Percentiles rank a stretch among this genome's conserved stretches.
These are phyloP conservation scores for Calonectria multiphialidica DNA, from an alignment of 2,329 filamentous ascomycete genomes.

Conservation along the genomic window DNA sequence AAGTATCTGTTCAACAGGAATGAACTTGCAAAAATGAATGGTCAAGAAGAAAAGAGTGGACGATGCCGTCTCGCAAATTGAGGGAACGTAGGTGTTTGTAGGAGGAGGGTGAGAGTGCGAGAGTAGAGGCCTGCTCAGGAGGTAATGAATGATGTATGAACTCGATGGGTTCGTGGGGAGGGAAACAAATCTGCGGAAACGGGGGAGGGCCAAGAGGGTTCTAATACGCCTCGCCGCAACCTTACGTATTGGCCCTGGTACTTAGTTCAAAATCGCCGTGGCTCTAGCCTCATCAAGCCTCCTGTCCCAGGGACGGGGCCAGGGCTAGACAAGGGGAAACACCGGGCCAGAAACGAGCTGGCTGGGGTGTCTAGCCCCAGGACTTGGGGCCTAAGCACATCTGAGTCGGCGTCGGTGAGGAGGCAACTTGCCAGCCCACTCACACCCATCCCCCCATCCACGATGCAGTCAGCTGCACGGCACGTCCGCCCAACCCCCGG, in stretches of 20 bases:
- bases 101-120: slow-evolving; percentile 26
- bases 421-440: not conserved
- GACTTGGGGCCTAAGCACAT: slow-evolving; percentile 8
- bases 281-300: slow-evolving; percentile 31
- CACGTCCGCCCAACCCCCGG: not conserved
- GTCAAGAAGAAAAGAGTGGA: slow-evolving; percentile 38
- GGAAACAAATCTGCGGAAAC: slow-evolving; percentile 34
- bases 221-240: slow-evolving; percentile 41
- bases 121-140: slow-evolving; percentile 46
- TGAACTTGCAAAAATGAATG: slow-evolving; percentile 37
- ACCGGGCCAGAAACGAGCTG: slow-evolving; percentile 15
- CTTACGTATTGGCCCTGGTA: slow-evolving; percentile 31
- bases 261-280: slow-evolving; percentile 37
- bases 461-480: slow-evolving; percentile 4
- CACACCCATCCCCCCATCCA: not conserved
- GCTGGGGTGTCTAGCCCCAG: slow-evolving; percentile 2
- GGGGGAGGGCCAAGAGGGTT: slow-evolving; percentile 36
- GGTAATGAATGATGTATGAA: slow-evolving; percentile 44
- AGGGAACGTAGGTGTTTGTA: slow-evolving; percentile 38
- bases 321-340: slow-evolving; percentile 11
- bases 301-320: slow-evolving; percentile 12
- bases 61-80: slow-evolving; percentile 34
- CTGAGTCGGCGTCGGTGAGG: slow-evolving; percentile 8
- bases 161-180: slow-evolving; percentile 39
- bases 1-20: slow-evolving; percentile 45